Percentiles rank a stretch among this genome's conserved stretches.
phyloP scores from a whole-genome alignment of 768 basidiomycete genomes.

The Rhodotorula diobovata region DNA sequence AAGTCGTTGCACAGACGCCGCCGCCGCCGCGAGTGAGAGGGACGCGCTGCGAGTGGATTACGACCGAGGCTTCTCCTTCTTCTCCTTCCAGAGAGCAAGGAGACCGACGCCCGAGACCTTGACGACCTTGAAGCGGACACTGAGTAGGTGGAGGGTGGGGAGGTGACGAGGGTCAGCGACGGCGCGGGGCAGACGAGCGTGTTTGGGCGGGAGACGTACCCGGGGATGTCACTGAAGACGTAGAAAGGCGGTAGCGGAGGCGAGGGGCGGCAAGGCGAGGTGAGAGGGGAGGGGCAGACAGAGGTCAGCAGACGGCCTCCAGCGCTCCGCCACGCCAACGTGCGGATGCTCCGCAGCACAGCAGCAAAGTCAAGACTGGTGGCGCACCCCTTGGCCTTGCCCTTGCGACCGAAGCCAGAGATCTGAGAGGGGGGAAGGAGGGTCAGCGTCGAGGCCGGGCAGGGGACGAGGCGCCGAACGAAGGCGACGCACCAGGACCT shows the following conservation, averaged over 20 bases:
- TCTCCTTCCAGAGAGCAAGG: slow-evolving; percentile 41
- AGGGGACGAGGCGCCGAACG: background rate
- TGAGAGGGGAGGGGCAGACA: background rate
- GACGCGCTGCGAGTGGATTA: slow-evolving; percentile 6
- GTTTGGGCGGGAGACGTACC: too few relatives aligned
- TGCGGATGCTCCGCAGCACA: too few relatives aligned
- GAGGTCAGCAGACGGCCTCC: background rate
- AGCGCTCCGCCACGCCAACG: too few relatives aligned
- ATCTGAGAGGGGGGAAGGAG: slow-evolving; percentile 50
- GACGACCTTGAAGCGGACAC: slow-evolving; percentile 94
- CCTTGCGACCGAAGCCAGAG: slow-evolving; percentile 99
- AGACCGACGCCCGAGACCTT: slow-evolving; percentile 99
- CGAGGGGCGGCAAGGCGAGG: background rate
- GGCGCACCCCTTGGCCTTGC: slow-evolving; percentile 78
- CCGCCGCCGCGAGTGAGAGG: too few relatives aligned
- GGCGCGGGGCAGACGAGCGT: too few relatives aligned
- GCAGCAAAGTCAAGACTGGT: background rate
- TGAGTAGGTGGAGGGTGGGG: slow-evolving; percentile 68
- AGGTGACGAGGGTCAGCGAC: too few relatives aligned
- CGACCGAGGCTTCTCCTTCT: slow-evolving; percentile 40
- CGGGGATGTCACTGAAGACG: slow-evolving; percentile 66
- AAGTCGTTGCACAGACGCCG: background rate
- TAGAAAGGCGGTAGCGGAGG: background rate
- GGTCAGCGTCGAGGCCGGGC: background rate
- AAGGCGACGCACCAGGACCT: slow-evolving; percentile 52